These are phyloP conservation scores for Eragrostis tef DNA, from an alignment of 202 grass and related monocot species.

Conservation along the genomic window DNA sequence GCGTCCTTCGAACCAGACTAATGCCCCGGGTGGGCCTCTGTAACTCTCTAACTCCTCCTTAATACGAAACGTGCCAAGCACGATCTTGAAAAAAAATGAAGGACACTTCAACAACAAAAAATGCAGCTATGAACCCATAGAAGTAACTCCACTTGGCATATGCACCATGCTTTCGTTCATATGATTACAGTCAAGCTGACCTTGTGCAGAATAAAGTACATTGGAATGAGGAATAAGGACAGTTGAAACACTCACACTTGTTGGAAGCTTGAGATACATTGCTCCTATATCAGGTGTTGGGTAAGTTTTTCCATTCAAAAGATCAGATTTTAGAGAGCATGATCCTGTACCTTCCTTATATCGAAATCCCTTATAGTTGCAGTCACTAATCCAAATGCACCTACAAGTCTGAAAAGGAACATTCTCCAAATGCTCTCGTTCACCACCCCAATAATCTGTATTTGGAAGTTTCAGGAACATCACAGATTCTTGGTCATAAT, in stretches of 20 bases:
- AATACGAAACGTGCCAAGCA: too few relatives aligned
- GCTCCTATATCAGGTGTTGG: not conserved
- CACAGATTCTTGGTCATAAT: not conserved
- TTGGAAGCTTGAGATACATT: slow-evolving; percentile 37
- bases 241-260: not conserved
- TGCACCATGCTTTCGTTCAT: slow-evolving; percentile 7
- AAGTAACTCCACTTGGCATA: slow-evolving; percentile 38
- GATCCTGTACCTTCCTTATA: slow-evolving; percentile 38
- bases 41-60: too few relatives aligned
- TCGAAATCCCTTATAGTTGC: slow-evolving; percentile 35
- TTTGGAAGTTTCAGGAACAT: slow-evolving; percentile 44
- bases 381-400: slow-evolving; percentile 35
- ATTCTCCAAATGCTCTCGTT: slow-evolving; percentile 15
- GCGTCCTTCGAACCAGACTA: too few relatives aligned
- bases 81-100: too few relatives aligned
- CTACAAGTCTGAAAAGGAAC: slow-evolving; percentile 25
- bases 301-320: not conserved
- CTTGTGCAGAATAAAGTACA: not conserved
- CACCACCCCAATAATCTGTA: slow-evolving; percentile 53
- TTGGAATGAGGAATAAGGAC: not conserved
- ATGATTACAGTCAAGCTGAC: not conserved
- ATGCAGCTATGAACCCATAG: slow-evolving; percentile 46
- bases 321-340: not conserved
- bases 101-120: slow-evolving; percentile 40
- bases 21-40: too few relatives aligned